These are phyloP conservation scores for Jacaranda mimosifolia DNA, from an alignment of 257 asterid genomes.

Conservation along the genomic window DNA sequence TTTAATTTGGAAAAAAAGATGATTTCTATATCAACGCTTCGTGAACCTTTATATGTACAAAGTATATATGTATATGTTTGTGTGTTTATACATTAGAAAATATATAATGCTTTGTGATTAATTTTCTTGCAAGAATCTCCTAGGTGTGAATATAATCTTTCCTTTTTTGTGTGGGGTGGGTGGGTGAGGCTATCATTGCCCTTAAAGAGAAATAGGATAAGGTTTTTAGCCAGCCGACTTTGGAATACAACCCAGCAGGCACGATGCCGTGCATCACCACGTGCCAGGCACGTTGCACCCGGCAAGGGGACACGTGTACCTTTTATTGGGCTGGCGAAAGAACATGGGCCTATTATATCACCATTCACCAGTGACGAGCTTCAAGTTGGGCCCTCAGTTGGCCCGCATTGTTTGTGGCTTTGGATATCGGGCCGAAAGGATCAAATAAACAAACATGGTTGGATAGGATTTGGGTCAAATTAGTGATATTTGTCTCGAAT, in stretches of 20 bases:
- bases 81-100: no score
- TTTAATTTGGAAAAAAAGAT: no score
- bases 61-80: no score
- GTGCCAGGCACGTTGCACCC: slow-evolving; percentile 42
- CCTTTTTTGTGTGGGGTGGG: background rate
- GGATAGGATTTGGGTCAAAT: no score
- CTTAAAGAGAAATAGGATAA: slow-evolving; percentile 43
- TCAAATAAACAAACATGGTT: no score
- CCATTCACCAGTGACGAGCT: background rate
- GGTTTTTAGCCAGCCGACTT: slow-evolving; percentile 51
- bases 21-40: no score
- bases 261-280: slow-evolving; percentile 40
- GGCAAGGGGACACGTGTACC: slow-evolving; percentile 38
- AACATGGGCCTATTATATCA: slow-evolving; percentile 24
- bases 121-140: no score
- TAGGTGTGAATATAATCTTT: background rate
- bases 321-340: slow-evolving; percentile 11
- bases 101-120: background rate
- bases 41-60: no score
- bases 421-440: no score
- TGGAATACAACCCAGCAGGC: slow-evolving; percentile 51
- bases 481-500: no score
- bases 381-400: background rate
- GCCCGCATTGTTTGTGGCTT: background rate
- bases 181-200: slow-evolving; percentile 42